Evolutionary conservation across 257 asterid genomes (phyloP).

Genomic region (Ajuga chamaepitys): DNA sequence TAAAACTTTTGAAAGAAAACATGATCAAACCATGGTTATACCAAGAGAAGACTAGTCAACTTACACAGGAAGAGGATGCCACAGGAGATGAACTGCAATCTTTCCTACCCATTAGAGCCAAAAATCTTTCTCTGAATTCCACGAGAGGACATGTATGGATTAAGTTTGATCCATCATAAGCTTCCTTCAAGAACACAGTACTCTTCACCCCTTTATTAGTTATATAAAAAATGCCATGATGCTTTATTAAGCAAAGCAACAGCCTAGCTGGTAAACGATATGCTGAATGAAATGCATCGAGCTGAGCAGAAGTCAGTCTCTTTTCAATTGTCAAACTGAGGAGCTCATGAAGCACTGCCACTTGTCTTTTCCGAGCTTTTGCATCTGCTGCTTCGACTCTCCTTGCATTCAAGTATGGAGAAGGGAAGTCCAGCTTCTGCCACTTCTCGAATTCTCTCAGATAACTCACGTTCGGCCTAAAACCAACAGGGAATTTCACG

Average conservation of each 20-base stretch:
- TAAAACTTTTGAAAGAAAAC: background rate
- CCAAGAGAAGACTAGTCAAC: background rate
- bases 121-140: slow-evolving; percentile 49
- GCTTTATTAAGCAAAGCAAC: slow-evolving; percentile 76
- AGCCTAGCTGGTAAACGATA: slow-evolving; percentile 67
- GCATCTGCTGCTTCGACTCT: slow-evolving; percentile 59
- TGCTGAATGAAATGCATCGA: slow-evolving; percentile 79
- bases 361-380: slow-evolving; percentile 72
- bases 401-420: slow-evolving; percentile 89
- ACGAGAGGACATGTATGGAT: slow-evolving; percentile 57
- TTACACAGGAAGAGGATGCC: slow-evolving; percentile 10
- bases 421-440: slow-evolving; percentile 95
- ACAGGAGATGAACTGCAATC: slow-evolving; percentile 23
- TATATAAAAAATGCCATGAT: slow-evolving; percentile 77
- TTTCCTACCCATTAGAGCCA: slow-evolving; percentile 57
- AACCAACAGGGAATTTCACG: slow-evolving; percentile 66
- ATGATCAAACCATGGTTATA: background rate
- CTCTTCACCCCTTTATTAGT: slow-evolving; percentile 85
- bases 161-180: slow-evolving; percentile 63
- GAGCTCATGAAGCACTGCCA: slow-evolving; percentile 91
- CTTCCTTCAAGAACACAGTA: slow-evolving; percentile 78
- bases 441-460: slow-evolving; percentile 68
- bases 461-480: slow-evolving; percentile 81
- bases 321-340: slow-evolving; percentile 86
- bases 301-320: slow-evolving; percentile 73